Evolutionary conservation across 1,284 basidiomycete species (phyloP).

Genomic region (Cutaneotrichosporon mucoides): DNA sequence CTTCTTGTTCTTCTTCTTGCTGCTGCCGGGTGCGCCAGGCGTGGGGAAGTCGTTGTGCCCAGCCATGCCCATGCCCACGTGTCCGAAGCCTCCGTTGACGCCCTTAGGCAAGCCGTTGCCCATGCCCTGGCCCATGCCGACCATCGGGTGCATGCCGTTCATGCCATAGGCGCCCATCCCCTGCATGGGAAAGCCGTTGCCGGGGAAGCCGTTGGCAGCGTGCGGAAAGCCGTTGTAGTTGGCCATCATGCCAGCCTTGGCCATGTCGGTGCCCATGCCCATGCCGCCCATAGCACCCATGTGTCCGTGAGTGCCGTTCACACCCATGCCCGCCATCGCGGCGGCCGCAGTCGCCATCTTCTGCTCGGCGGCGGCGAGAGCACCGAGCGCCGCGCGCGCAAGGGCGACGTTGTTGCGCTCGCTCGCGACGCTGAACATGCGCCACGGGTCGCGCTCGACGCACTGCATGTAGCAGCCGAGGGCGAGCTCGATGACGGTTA

Average conservation of each 20-base stretch:
- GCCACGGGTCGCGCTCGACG: slow-evolving; percentile 14
- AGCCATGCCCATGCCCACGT: background rate
- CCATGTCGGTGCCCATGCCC: background rate
- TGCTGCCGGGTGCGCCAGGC: background rate
- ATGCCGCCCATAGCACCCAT: background rate
- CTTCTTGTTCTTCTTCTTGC: background rate
- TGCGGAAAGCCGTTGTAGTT: too few species aligned
- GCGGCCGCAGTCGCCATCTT: background rate
- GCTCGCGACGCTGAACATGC: slow-evolving; percentile 5
- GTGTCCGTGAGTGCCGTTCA: background rate
- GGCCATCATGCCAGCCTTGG: too few species aligned
- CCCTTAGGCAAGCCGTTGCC: background rate
- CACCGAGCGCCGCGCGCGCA: slow-evolving; percentile 7
- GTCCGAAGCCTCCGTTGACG: too few species aligned
- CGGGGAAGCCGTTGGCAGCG: too few species aligned
- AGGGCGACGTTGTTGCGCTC: slow-evolving; percentile 8
- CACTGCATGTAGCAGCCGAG: slow-evolving; percentile 7
- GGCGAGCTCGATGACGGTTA: slow-evolving; percentile 12
- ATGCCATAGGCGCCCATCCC: too few species aligned
- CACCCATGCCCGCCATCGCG: background rate
- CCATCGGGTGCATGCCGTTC: background rate
- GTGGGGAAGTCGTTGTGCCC: background rate
- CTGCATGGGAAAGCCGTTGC: too few species aligned
- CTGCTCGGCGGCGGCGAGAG: slow-evolving; percentile 2
- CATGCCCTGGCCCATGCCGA: background rate